Conservation (phyloP, 176 grass and related monocot species). For the Oryza officinalis region DNA sequence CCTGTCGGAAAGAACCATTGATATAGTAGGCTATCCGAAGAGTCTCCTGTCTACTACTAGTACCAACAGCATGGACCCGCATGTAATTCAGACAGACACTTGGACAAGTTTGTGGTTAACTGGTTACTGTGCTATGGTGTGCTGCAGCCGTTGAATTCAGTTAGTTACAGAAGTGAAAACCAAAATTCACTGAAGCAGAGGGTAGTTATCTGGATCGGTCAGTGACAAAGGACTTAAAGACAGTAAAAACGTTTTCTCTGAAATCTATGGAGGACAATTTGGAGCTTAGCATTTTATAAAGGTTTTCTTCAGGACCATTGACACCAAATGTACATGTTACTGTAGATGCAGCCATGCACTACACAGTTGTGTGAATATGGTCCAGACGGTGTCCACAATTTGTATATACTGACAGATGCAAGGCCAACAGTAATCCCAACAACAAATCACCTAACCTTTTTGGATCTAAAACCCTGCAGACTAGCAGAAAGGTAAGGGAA, state of each 20-base stretch:
- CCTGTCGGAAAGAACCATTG: background rate
- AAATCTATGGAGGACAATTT: background rate
- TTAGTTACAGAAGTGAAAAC: background rate
- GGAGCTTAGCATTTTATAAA: background rate
- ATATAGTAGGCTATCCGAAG: background rate
- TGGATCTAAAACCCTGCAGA: conserved; percentile 7
- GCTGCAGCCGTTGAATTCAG: background rate
- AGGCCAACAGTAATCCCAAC: conserved; percentile 8
- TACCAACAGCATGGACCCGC: background rate
- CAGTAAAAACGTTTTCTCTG: background rate
- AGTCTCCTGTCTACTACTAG: background rate
- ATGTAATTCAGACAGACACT: background rate
- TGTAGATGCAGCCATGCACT: background rate
- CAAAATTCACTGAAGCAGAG: background rate
- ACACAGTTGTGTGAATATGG: conserved; percentile 6
- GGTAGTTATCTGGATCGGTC: background rate
- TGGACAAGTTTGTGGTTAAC: too few species aligned
- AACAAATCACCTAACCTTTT: conserved; percentile 16
- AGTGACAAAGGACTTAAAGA: background rate
- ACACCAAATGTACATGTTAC: background rate
- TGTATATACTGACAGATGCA: conserved; percentile 25
- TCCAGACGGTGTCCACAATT: background rate
- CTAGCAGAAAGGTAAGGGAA: background rate
- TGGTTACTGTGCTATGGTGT: background rate
- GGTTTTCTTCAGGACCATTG: background rate